Base-by-base conservation (phyloP, 192 early-diverging fungal species). In the Kickxella alabastrina region DNA sequence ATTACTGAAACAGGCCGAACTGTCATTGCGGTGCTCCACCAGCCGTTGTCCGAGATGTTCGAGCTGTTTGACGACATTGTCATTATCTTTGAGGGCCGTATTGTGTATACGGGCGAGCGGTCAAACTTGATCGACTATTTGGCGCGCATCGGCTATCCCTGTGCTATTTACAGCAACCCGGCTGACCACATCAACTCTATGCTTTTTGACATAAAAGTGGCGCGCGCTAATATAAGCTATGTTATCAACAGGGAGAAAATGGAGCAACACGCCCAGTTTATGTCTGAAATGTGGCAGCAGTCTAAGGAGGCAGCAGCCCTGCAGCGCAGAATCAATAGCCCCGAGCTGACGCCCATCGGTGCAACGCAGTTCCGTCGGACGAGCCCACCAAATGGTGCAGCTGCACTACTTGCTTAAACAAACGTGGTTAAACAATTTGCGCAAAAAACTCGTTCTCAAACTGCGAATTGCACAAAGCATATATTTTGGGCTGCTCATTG, bases 41-140 rank as follows among this genome's bases (percentile, higher is more conserved):
- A 85, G 68, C 83, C 81, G 10, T 80, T 78, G 17, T 75, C 74
- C 4, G 80, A 83, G 29, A 79, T 82, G 43, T 82, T 79, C 48
- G 65, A 78, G 59, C 44, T 85, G 32, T 82, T 90, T 24, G 86
- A 90, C 54, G 83, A 88, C 23, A 63, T 90, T 14, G 49, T 88
- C 10, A 38, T 90, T 18, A 67, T 90, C 28, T 68, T 79, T 1
- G 79, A 88, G 43, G 86, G 86, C 15, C 71, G 78, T 21, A 75
- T 86, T 29, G 83, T 87, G 58, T 90, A 86, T 48, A 65, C 83
- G 29, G 88, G 86, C 21, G 66, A 68, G 15, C 66, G 74, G 0
- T 43, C 53, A 6, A 44, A 52, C 21, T 49, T 77, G 8, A 61
- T 81, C 13, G 60, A 57, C n/a, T 85, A 82, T 46, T 59, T 85